Evolutionary conservation across 2,329 filamentous ascomycete genomes (phyloP).

Genomic region (Anthostomella pinea): DNA sequence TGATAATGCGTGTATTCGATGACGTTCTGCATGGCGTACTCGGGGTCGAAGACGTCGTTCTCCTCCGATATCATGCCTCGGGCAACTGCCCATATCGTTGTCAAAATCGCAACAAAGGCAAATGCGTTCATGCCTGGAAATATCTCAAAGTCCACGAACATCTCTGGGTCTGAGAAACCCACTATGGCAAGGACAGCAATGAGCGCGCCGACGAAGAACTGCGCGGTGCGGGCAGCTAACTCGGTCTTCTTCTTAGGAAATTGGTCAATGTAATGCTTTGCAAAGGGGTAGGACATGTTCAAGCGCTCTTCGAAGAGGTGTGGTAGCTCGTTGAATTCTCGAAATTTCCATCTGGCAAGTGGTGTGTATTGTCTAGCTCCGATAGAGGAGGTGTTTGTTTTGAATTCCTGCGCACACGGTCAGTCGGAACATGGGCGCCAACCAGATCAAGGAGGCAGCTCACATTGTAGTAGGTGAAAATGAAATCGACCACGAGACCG

Average conservation of each 20-base stretch:
- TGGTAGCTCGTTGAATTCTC: conserved; percentile 94
- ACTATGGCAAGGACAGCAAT: conserved; percentile 81
- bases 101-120: conserved; percentile 84
- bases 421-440: no score
- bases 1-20: conserved; percentile 92
- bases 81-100: conserved; percentile 77
- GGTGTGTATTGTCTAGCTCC: conserved; percentile 90
- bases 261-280: conserved; percentile 87
- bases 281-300: conserved; percentile 93
- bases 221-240: conserved; percentile 77
- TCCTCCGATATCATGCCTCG: conserved; percentile 85
- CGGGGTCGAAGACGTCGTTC: conserved; percentile 84
- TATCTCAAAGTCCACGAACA: conserved; percentile 89
- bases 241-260: conserved; percentile 95
- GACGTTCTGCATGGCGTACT: conserved; percentile 82
- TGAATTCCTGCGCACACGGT: conserved; percentile 70
- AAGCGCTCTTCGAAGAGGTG: conserved; percentile 87
- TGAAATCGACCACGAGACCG: conserved; percentile 83
- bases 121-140: conserved; percentile 83
- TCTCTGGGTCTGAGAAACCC: conserved; percentile 83
- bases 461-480: conserved; percentile 92
- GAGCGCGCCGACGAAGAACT: conserved; percentile 83
- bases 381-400: conserved; percentile 85
- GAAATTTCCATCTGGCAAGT: conserved; percentile 95
- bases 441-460: conserved; percentile 30